Evolutionary conservation across 2,329 filamentous ascomycete genomes (phyloP).

Genomic region (Herpotrichia juniperi): DNA sequence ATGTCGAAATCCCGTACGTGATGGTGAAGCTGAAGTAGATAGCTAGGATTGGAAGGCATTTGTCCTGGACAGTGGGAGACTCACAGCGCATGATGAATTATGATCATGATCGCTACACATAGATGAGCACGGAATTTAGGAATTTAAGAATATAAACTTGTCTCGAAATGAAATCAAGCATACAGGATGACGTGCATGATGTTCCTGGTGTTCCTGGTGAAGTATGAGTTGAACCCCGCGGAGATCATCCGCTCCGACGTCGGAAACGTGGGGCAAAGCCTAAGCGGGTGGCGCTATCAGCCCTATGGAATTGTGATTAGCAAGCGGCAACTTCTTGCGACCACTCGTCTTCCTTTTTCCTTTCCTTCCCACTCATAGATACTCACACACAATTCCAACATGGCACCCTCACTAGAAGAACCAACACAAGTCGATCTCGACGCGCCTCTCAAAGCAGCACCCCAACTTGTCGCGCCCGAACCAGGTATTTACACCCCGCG

Average conservation of each 20-base stretch:
- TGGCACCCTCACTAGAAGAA: constrained; percentile 84
- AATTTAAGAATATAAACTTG: constrained; percentile 14
- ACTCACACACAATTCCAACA: constrained; percentile 43
- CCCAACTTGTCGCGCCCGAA: constrained; percentile 89
- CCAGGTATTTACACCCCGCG: constrained; percentile 60
- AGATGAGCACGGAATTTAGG: constrained; percentile 22
- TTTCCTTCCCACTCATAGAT: constrained; percentile 6
- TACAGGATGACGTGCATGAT: too few species aligned
- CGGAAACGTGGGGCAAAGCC: constrained; percentile 31
- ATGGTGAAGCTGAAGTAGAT: constrained; percentile 75
- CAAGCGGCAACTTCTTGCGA: constrained; percentile 26
- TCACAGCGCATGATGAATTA: constrained; percentile 2
- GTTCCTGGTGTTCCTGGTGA: not conserved
- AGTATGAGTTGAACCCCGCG: constrained; percentile 2
- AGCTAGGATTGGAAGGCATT: not conserved
- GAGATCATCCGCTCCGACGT: constrained; percentile 22
- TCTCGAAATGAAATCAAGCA: not conserved
- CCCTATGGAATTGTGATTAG: constrained; percentile 39
- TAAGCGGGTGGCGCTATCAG: constrained; percentile 22
- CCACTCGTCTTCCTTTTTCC: not conserved
- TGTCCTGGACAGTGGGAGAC: constrained; percentile 1
- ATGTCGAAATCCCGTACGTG: constrained; percentile 96
- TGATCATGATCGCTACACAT: constrained; percentile 15
- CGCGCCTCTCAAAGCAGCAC: constrained; percentile 77
- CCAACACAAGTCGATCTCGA: constrained; percentile 71